Evolutionary conservation across 108 stramenopile species (phyloP).

Genomic region (Fistulifera solaris): DNA sequence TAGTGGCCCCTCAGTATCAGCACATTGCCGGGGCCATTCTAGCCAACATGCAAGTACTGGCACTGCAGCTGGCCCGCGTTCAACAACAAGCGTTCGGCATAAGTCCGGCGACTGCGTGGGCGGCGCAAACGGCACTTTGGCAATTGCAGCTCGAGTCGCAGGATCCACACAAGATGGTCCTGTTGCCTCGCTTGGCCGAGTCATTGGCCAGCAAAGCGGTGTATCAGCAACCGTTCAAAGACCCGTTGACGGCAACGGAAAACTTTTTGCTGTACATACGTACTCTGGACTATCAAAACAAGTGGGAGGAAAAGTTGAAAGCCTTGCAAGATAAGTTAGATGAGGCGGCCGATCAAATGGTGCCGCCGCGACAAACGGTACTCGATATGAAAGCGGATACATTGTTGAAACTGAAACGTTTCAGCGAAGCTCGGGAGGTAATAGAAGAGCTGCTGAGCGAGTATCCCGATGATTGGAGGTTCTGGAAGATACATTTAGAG

Average conservation of each 20-base stretch:
- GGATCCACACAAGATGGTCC: slow-evolving; percentile 13
- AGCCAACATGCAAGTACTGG: slow-evolving; percentile 26
- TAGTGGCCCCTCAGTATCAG: slow-evolving; percentile 27
- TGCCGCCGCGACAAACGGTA: slow-evolving; percentile 10
- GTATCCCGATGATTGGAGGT: slow-evolving; percentile 68
- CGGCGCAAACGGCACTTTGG: slow-evolving; percentile 36
- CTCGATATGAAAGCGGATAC: slow-evolving; percentile 21
- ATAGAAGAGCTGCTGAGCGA: slow-evolving; percentile 34
- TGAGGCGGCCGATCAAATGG: neutral
- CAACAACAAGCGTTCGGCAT: slow-evolving; percentile 10
- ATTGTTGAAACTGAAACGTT: slow-evolving; percentile 22
- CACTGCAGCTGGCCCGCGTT: slow-evolving; percentile 28
- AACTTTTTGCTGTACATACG: slow-evolving; percentile 41
- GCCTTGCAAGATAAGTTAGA: slow-evolving; percentile 19
- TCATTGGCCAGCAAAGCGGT: slow-evolving; percentile 41
- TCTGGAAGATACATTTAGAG: slow-evolving; percentile 50
- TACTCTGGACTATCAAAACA: slow-evolving; percentile 39
- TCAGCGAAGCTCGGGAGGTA: slow-evolving; percentile 28
- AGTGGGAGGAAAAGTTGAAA: slow-evolving; percentile 46
- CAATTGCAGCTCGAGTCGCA: slow-evolving; percentile 23
- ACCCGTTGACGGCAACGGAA: slow-evolving; percentile 29
- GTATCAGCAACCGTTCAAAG: slow-evolving; percentile 2
- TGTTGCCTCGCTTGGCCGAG: slow-evolving; percentile 71
- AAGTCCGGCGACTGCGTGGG: slow-evolving; percentile 29
- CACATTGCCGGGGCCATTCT: slow-evolving; percentile 13